Evolutionary conservation across 2,329 filamentous ascomycete species (phyloP).

Genomic region (Orbilia ellipsospora): DNA sequence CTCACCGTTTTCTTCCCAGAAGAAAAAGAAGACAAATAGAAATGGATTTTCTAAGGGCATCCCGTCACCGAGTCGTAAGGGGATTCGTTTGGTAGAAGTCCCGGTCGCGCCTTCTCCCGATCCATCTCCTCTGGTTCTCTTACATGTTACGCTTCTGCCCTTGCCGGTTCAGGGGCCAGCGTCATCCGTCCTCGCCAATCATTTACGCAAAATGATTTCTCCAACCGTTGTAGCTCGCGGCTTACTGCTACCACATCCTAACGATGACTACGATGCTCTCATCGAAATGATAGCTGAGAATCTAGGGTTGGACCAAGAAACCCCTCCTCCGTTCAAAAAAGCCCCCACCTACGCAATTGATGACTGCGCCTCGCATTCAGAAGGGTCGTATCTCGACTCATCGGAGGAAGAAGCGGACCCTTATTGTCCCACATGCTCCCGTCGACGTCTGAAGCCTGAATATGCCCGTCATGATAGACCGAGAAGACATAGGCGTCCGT

Average conservation of each 20-base stretch:
- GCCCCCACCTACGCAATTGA: constrained; percentile 63
- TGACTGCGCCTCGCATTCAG: constrained; percentile 62
- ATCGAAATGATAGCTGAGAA: constrained; percentile 81
- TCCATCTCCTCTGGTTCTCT: constrained; percentile 75
- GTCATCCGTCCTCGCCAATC: constrained; percentile 72
- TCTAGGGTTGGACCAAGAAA: constrained; percentile 70
- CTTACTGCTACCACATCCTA: constrained; percentile 79
- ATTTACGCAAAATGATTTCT: constrained; percentile 74
- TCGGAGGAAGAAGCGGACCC: constrained; percentile 59
- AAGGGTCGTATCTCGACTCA: constrained; percentile 62
- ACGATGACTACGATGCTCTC: constrained; percentile 81
- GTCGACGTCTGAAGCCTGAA: constrained; percentile 65
- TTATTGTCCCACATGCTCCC: constrained; percentile 31
- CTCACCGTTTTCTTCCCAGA: constrained; percentile 45
- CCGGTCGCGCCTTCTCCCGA: constrained; percentile 60
- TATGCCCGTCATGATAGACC: constrained; percentile 68
- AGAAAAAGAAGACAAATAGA: constrained; percentile 35
- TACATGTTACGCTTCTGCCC: constrained; percentile 81
- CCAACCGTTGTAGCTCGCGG: constrained; percentile 80
- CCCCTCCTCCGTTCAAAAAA: constrained; percentile 58
- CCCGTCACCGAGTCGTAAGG: constrained; percentile 41
- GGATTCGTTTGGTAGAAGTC: constrained; percentile 26
- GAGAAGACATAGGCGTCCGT: constrained; percentile 58
- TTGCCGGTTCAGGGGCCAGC: constrained; percentile 69
- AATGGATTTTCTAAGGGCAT: constrained; percentile 34